Evolutionary conservation across 2,329 filamentous ascomycete species (phyloP), one percentile per base, ranked within the genome.

Genomic region (Calonectria leucothoes): DNA sequence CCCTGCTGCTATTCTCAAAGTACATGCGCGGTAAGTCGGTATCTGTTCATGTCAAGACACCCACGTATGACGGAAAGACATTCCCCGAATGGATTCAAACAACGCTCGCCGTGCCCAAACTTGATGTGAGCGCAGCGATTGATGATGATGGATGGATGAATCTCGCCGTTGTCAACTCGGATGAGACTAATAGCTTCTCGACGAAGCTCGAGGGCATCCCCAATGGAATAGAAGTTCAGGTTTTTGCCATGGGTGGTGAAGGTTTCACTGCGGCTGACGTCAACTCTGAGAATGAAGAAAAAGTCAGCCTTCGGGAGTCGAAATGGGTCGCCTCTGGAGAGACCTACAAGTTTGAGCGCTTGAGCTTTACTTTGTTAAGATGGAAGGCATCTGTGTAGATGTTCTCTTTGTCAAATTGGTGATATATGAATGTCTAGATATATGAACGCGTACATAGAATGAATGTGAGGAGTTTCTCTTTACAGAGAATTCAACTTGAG

Each of bases 101-200:
- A 14, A 88, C 91, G 1, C 87, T 93, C 74, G 91, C 93, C 71
- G 92, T 92, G 8, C 92, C 93, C 6, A 95, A 90, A 85, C 82
- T 94, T 66, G 93, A 94, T 81, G 91, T 92, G 29, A 92, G 91
- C 75, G 92, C 91, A 6, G 85, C 88, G 2, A 77, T 92, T 6
- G 86, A 88, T 55, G 87, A 77, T n/a, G 90, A 86, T 23, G 93
- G 93, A 0, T 89, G 86, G 73, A 87, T 93, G 7, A 93, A 87
- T 73, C 77, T 96, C 74, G 93, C 90, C 7, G 93, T 95, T 1
- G 93, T 95, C 20, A 96, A 96, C 82, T 88, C 94, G 45, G 87
- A 88, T 72, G 91, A 93, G 73, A 87, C 88, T 11, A 85, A 88
- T 70, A 89, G 87, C 68, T 91, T 93, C 61, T 86, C 89, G 68